A percentile compares a stretch with the other conserved stretches of the same genome.
These are phyloP conservation scores for Odonthalia washingtoniensis DNA, from an alignment of 31 red algal genomes.

Conservation along the genomic window DNA sequence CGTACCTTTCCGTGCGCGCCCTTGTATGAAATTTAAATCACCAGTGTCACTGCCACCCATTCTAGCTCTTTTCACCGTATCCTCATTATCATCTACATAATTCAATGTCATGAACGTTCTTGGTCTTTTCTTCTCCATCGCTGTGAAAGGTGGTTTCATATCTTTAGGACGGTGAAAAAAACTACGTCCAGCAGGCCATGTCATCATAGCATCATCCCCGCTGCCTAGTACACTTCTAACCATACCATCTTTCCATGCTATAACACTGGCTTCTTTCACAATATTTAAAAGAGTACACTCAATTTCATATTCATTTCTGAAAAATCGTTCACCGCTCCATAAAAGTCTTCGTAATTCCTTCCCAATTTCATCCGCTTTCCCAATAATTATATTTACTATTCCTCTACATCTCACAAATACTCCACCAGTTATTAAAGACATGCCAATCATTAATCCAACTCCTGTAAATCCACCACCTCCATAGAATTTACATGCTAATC, in stretches of 20 bases:
- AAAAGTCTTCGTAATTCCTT: conserved; percentile 36
- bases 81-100: not conserved
- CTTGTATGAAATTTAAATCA: too few species aligned
- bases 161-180: conserved; percentile 42
- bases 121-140: conserved; percentile 55
- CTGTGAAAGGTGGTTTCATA: conserved; percentile 41
- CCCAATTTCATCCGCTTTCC: not conserved
- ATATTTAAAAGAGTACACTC: conserved; percentile 6
- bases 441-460: conserved; percentile 30
- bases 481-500: not conserved
- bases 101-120: conserved; percentile 47
- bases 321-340: conserved; percentile 40
- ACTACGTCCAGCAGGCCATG: conserved; percentile 50
- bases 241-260: conserved; percentile 14
- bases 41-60: too few species aligned
- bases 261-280: not conserved
- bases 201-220: conserved; percentile 18
- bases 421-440: conserved; percentile 39
- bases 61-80: too few species aligned
- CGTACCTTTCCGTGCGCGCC: too few species aligned
- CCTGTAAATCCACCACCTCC: too few species aligned
- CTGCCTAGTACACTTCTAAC: conserved; percentile 29
- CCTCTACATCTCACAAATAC: conserved; percentile 31
- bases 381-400: not conserved
- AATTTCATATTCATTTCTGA: conserved; percentile 1